Evolutionary conservation across 805 yeast species (phyloP), one percentile per base, ranked within the genome.

Genomic region (Candida manassasensis): DNA sequence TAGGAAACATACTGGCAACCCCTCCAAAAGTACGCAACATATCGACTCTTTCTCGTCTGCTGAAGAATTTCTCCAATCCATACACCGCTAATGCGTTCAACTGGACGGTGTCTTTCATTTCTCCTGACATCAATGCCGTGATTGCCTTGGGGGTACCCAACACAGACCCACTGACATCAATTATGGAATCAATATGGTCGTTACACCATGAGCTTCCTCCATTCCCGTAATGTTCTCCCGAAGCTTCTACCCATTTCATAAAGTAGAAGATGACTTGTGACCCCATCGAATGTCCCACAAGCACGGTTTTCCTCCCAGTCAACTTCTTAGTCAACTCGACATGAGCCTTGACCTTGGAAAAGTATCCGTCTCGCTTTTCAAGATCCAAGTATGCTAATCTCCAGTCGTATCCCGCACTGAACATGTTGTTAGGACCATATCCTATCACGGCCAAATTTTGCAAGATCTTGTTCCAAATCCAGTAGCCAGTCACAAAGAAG

Each of bases 381-480:
- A 93, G 63, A 55, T 93, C 97, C 34, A 85, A 61, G 55, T 86
- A 93, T 0, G 95, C 82, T 46, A 93, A 71, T 53, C 98, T 75
- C 98, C 98, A 93, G 57, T 93, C 98, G 57, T 93, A 93, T 1
- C 96, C 73, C 1, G 97, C 98, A 36, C 89, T 81, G 19, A 73
- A 53, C 97, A 93, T 88, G 49, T 75, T 85, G 47, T 86, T 82
- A 2, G 96, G 90, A 32, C 86, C 95, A 59, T 93, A 93, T 0
- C 97, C 96, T 41, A 93, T 76, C 1, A 86, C 97, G 3, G 96
- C 95, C 45, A 93, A 65, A 51, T 93, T 93, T 58, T 90, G 96
- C n/a, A 93, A 68, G 35, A 93, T 77, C 55, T 93, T 93, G 55
- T 86, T 87, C 98, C 98, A 93, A 50, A 93, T 86, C 98, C 98